Percentiles rank a stretch among this genome's conserved stretches.
These are phyloP conservation scores for Apiotrichum veenhuisii DNA, from an alignment of 1,284 basidiomycete species.

Conservation along the genomic window DNA sequence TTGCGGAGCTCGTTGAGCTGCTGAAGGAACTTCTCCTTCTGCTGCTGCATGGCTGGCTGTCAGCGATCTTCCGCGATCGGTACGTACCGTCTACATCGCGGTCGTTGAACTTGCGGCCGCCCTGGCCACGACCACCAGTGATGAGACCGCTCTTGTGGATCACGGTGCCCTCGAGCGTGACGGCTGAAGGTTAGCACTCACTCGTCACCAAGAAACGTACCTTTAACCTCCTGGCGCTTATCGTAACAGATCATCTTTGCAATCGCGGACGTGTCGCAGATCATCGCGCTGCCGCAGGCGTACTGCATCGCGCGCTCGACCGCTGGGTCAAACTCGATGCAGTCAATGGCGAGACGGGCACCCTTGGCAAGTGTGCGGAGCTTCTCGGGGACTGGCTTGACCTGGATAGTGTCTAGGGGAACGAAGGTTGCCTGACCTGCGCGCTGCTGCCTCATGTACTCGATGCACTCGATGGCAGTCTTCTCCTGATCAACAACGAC, in stretches of 20 bases:
- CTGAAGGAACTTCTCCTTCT: slow-evolving; percentile 69
- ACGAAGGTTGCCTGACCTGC: slow-evolving; percentile 95
- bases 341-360: slow-evolving; percentile 88
- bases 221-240: slow-evolving; percentile 91
- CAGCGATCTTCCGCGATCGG: background rate
- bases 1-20: slow-evolving; percentile 78
- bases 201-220: slow-evolving; percentile 51
- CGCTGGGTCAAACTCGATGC: slow-evolving; percentile 79
- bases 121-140: slow-evolving; percentile 81
- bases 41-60: slow-evolving; percentile 62
- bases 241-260: slow-evolving; percentile 89
- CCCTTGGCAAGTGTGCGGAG: slow-evolving; percentile 87
- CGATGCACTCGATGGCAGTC: slow-evolving; percentile 95
- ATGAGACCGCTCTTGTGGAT: slow-evolving; percentile 98
- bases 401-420: slow-evolving; percentile 92
- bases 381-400: slow-evolving; percentile 90
- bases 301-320: slow-evolving; percentile 93
- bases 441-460: slow-evolving; percentile 94
- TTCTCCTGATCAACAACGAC: slow-evolving; percentile 95
- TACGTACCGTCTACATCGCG: slow-evolving; percentile 76
- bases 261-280: slow-evolving; percentile 92
- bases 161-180: slow-evolving; percentile 92
- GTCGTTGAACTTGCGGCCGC: slow-evolving; percentile 84
- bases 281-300: slow-evolving; percentile 89
- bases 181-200: slow-evolving; percentile 57